Evolutionary conservation across 805 yeast genomes (phyloP), one percentile per base, ranked within the genome.

Genomic region (Candida bentonensis): DNA sequence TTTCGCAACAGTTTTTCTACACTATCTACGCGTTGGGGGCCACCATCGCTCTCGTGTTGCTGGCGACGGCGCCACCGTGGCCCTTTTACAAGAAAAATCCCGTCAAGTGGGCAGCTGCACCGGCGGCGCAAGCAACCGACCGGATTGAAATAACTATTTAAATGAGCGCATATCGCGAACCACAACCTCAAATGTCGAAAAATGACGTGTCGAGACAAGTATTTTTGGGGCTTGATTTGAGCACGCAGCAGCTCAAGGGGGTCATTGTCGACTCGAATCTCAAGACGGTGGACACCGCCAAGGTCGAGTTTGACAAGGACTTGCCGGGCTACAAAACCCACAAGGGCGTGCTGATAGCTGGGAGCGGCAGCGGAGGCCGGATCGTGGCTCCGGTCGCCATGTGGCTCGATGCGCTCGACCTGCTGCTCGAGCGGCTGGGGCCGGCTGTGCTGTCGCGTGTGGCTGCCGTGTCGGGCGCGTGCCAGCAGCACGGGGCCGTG

Each of bases 401-500:
- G 86, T 88, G 94, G 94, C 65, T 87, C 34, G 94, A 82, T 49
- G 84, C 95, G 0, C 53, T 87, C 25, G 89, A 88, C 55, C 56
- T 73, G 45, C 62, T 83, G 3, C 70, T 87, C 46, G 60, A 52
- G 11, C 62, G 56, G 45, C 72, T 80, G 77, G 58, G 65, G 49
- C 41, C 54, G 1, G 73, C 71, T 25, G 47, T 43, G 11, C 22
- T 25, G 40, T 33, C 46, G 2, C 53, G 59, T 0, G 76, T 84
- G 52, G 82, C 80, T 4, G 86, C 82, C 1, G 71, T 87, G 42
- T 72, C 82, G 39, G 96, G 96, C 0, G 85, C 94, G 0, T 82
- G 94, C 46, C 95, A 87, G 62, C 96, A 87, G 56, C 96, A 87
- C 56, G 96, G 95, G 0, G 81, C 94, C 2, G 87, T 88, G 2